These are phyloP conservation scores for Wickerhamomyces ciferrii DNA, from an alignment of 805 yeast species.

Conservation along the genomic window DNA sequence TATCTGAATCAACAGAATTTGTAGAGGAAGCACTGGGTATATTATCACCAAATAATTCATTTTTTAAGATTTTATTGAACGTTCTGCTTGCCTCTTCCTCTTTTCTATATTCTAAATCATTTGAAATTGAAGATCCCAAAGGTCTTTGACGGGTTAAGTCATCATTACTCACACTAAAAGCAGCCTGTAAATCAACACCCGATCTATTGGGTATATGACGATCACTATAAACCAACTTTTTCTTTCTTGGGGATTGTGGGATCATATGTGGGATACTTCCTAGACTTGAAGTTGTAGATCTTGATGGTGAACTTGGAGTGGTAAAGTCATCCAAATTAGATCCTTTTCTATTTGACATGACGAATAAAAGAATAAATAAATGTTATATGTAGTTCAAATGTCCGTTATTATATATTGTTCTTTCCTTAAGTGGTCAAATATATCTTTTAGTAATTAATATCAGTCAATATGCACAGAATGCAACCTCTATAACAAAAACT, in stretches of 20 bases:
- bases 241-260: constrained; percentile 27
- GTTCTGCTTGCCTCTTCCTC: constrained; percentile 85
- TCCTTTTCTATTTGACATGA: constrained; percentile 16
- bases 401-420: not conserved
- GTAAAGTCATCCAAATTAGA: constrained; percentile 3
- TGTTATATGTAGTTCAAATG: not conserved
- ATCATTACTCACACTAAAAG: constrained; percentile 28
- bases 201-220: constrained; percentile 84
- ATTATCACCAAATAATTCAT: constrained; percentile 88
- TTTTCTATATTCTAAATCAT: constrained; percentile 61
- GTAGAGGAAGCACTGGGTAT: constrained; percentile 39
- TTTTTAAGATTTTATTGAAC: constrained; percentile 78
- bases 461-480: no score
- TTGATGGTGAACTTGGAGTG: constrained; percentile 25
- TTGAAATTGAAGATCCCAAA: constrained; percentile 18
- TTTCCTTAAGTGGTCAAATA: no score
- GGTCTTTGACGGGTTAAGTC: constrained; percentile 16
- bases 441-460: no score
- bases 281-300: constrained; percentile 22
- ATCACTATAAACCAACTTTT: constrained; percentile 61
- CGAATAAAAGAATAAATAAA: not conserved
- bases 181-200: constrained; percentile 85
- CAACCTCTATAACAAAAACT: no score
- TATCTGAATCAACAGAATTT: constrained; percentile 23
- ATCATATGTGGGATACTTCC: constrained; percentile 4